Percentiles rank a stretch among this genome's conserved stretches.
These are phyloP conservation scores for Zygnema cylindricum DNA, from an alignment of 139 green algal species.

Conservation along the genomic window DNA sequence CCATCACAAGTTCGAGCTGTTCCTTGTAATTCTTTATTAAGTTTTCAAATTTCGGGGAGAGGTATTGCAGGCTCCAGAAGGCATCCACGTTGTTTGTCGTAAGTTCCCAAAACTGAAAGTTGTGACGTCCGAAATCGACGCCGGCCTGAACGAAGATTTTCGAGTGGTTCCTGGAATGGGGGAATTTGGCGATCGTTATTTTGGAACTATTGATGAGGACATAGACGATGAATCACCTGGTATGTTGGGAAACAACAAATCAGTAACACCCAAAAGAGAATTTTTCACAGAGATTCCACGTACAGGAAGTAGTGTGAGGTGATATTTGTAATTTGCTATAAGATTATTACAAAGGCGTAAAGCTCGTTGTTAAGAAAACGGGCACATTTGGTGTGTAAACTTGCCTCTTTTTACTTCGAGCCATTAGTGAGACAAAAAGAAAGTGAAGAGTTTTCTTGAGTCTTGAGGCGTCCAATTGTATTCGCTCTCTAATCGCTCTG, in stretches of 20 bases:
- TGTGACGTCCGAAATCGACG: constrained; percentile 95
- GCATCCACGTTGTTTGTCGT: constrained; percentile 81
- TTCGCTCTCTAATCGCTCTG: too few species aligned
- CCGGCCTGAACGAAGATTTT: constrained; percentile 77
- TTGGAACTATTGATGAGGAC: constrained; percentile 61
- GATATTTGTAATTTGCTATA: too few species aligned
- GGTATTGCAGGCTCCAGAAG: constrained; percentile 81
- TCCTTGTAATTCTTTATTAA: neutral
- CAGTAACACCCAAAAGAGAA: neutral
- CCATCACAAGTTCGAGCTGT: neutral
- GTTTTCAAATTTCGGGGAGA: neutral
- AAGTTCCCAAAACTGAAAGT: constrained; percentile 82
- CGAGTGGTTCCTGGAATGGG: constrained; percentile 86
- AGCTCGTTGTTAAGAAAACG: too few species aligned
- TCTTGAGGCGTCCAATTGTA: too few species aligned
- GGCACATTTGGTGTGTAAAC: too few species aligned
- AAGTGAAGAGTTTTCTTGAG: too few species aligned
- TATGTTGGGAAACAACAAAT: neutral
- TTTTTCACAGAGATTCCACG: neutral
- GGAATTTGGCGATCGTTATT: constrained; percentile 82
- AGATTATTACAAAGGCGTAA: too few species aligned
- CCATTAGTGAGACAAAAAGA: too few species aligned
- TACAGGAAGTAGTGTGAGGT: neutral
- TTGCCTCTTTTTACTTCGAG: too few species aligned
- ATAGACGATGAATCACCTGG: neutral